Evolutionary conservation across 495 filamentous ascomycete genomes (phyloP), one percentile per base, ranked within the genome.

Genomic region (Annulohypoxylon stygium): DNA sequence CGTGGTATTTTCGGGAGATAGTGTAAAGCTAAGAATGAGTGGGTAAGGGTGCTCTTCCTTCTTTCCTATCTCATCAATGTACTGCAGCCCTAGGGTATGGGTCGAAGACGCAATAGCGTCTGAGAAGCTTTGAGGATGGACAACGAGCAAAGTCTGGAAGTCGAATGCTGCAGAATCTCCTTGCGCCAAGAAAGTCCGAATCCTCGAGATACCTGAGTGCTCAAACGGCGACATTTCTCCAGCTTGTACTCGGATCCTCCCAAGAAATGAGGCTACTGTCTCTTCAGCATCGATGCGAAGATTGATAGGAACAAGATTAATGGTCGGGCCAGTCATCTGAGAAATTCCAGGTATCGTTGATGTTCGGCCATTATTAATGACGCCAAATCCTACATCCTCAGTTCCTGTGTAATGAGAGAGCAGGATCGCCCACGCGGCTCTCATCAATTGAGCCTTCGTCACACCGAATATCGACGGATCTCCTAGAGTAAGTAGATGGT

Each of bases 111-210:
- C 7, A 45, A 45, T 45, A 2, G 41, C 41, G 14, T 45, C 41
- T 10, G 41, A 45, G 41, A 45, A 45, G 16, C 41, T 45, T 45
- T 45, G 41, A 45, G 41, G 41, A 45, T 45, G 41, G n/a, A 45
- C 41, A 45, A 45, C 41, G n/a, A 45, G 41, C n/a, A 45, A 10
- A 4, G 41, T 45, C 16, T 45, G 41, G 14, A 45, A 45, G 41
- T 45, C 41, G 41, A 45, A 45, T 45, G 41, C 41, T 3, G 41
- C 41, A 45, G 41, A 45, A 16, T 45, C 41, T 16, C 41, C 41
- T 45, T 16, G 12, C 14, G 41, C 41, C n/a, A 45, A 2, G 14
- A 16, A 45, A 4, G 41, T 45, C 10, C 41, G 41, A 16, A 45
- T 45, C 41, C 16, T 45, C 3, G 41, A 12, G 7, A 45, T 45